These are phyloP conservation scores for Pelargonium myrrhifolium DNA, from an alignment of 441 rosid genomes.

Conservation along the genomic window DNA sequence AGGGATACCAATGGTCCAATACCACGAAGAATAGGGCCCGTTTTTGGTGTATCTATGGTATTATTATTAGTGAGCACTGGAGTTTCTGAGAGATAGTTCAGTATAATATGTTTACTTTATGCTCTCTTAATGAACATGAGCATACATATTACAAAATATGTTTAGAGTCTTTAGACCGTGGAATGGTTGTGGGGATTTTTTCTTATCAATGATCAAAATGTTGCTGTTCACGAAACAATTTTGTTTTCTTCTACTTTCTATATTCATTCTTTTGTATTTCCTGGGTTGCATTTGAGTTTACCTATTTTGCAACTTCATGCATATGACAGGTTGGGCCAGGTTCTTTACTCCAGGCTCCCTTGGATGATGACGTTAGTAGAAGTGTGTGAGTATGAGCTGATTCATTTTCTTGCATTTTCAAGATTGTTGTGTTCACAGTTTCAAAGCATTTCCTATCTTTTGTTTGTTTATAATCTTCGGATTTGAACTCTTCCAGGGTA, in stretches of 20 bases:
- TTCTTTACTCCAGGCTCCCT: constrained; percentile 81
- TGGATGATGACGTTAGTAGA: constrained; percentile 66
- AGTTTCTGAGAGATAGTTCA: too few relatives aligned
- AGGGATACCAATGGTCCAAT: too few relatives aligned
- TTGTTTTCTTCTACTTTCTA: neutral
- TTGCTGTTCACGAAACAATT: too few relatives aligned
- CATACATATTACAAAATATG: too few relatives aligned
- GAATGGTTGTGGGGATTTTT: too few relatives aligned
- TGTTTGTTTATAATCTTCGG: neutral
- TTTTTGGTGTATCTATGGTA: too few relatives aligned
- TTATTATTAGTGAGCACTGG: too few relatives aligned
- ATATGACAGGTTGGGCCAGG: constrained; percentile 78
- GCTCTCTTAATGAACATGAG: too few relatives aligned
- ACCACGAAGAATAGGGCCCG: too few relatives aligned
- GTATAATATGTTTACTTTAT: too few relatives aligned
- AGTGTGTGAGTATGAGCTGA: constrained; percentile 61
- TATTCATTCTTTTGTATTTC: constrained; percentile 16
- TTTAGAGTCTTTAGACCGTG: too few relatives aligned
- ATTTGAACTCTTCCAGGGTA: constrained; percentile 40
- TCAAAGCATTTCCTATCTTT: neutral
- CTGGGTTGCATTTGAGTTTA: constrained; percentile 2
- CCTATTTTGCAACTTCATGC: constrained; percentile 19
- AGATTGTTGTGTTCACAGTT: constrained; percentile 1
- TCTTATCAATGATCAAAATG: too few relatives aligned
- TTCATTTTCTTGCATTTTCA: constrained; percentile 13